Conservation (phyloP, 2,329 filamentous ascomycete species). For the Xylaria sp. region DNA sequence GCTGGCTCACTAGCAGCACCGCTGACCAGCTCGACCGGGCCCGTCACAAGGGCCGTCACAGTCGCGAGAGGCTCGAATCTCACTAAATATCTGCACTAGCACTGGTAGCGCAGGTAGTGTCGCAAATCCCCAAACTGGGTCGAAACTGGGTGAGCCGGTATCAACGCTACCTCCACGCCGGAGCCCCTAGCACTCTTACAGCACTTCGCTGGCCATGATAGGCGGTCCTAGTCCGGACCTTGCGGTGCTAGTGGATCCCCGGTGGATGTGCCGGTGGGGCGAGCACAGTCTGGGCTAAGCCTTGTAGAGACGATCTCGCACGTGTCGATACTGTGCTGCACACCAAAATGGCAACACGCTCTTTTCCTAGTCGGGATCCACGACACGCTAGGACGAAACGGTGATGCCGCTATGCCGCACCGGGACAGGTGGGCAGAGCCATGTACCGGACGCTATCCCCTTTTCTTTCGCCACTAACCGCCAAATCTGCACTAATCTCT, state of each 20-base stretch:
- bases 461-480: background rate
- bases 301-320: background rate
- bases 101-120: too few species aligned
- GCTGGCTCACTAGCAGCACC: background rate
- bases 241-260: too few species aligned
- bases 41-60: background rate
- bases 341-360: background rate
- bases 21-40: background rate
- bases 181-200: too few species aligned
- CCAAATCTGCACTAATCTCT: background rate
- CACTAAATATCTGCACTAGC: background rate
- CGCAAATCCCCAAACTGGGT: too few species aligned
- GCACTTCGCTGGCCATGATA: too few species aligned
- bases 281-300: background rate
- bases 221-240: too few species aligned
- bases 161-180: too few species aligned
- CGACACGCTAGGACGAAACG: background rate
- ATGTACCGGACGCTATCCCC: background rate
- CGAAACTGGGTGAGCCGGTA: too few species aligned
- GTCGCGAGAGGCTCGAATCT: background rate
- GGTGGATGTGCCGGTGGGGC: background rate
- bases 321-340: background rate
- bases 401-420: background rate
- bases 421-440: background rate
- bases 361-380: background rate